A percentile compares a stretch with the other conserved stretches of the same genome.
These are phyloP conservation scores for Pelargonium cotyledonis DNA, from an alignment of 441 rosid species.

Conservation along the genomic window DNA sequence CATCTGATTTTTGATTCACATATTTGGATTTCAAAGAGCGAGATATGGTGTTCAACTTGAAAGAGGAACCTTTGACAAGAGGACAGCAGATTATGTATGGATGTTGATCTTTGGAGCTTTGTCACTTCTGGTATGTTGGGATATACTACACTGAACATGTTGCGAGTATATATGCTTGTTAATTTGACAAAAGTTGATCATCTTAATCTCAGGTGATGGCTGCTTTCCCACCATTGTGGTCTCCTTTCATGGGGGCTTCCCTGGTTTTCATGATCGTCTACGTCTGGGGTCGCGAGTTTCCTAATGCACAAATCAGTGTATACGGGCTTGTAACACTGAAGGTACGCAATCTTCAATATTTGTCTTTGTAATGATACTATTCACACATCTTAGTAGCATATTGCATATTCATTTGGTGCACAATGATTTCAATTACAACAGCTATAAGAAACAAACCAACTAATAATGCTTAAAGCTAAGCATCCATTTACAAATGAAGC, in stretches of 20 bases:
- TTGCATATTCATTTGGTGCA: too few relatives aligned
- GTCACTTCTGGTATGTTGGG: slow-evolving; percentile 41
- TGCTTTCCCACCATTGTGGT: slow-evolving; percentile 37
- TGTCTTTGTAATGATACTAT: neutral
- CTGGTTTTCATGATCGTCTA: slow-evolving; percentile 59
- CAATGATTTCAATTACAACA: too few relatives aligned
- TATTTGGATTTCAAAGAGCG: slow-evolving; percentile 32
- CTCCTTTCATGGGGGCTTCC: slow-evolving; percentile 49
- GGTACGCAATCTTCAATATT: slow-evolving; percentile 23
- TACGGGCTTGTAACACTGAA: slow-evolving; percentile 53
- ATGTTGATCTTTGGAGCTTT: slow-evolving; percentile 61
- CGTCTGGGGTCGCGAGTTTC: slow-evolving; percentile 53
- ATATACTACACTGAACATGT: neutral
- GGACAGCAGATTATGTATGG: slow-evolving; percentile 64
- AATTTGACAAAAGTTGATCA: neutral
- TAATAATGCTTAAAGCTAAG: too few relatives aligned
- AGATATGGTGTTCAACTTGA: slow-evolving; percentile 55
- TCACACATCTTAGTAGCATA: too few relatives aligned
- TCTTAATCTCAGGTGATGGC: slow-evolving; percentile 36
- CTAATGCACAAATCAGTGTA: slow-evolving; percentile 45
- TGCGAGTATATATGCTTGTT: neutral
- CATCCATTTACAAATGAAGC: too few relatives aligned
- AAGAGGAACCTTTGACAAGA: slow-evolving; percentile 61
- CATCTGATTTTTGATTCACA: neutral
- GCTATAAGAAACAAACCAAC: too few relatives aligned